Conservation (phyloP, 2,329 filamentous ascomycete genomes). For the Aspergillus thermomutatus region DNA sequence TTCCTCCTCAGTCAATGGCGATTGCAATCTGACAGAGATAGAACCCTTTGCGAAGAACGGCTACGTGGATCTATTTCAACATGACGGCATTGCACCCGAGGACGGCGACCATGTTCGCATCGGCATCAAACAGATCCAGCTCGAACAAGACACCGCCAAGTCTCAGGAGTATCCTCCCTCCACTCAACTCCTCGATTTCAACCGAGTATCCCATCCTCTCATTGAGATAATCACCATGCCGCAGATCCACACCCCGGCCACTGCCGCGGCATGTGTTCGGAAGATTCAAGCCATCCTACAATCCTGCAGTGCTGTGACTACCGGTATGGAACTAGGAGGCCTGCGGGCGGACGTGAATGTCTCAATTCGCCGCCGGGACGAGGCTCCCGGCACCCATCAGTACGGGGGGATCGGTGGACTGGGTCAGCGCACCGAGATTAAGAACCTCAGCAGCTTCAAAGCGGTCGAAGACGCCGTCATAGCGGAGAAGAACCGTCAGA, state of each 20-base stretch:
- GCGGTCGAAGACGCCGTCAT: slow-evolving; percentile 92
- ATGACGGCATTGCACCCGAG: slow-evolving; percentile 76
- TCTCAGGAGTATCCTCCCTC: slow-evolving; percentile 74
- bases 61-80: slow-evolving; percentile 62
- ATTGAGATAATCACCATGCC: slow-evolving; percentile 95
- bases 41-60: slow-evolving; percentile 68
- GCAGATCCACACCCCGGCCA: slow-evolving; percentile 79
- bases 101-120: slow-evolving; percentile 69
- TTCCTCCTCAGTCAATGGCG: not conserved
- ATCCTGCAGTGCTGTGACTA: slow-evolving; percentile 78
- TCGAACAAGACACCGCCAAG: slow-evolving; percentile 98
- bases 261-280: slow-evolving; percentile 81
- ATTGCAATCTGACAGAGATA: slow-evolving; percentile 15
- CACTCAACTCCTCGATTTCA: slow-evolving; percentile 83
- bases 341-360: slow-evolving; percentile 94
- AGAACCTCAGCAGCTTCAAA: slow-evolving; percentile 93
- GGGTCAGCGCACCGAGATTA: slow-evolving; percentile 92
- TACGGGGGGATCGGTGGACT: slow-evolving; percentile 61
- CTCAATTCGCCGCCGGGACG: slow-evolving; percentile 67
- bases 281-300: slow-evolving; percentile 82
- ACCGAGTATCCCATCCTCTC: slow-evolving; percentile 83
- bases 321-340: slow-evolving; percentile 90
- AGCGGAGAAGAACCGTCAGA: slow-evolving; percentile 86
- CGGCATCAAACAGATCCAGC: slow-evolving; percentile 88
- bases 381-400: slow-evolving; percentile 39